Conservation (phyloP, 2,329 filamentous ascomycete genomes). For the Beauveria sp. region DNA sequence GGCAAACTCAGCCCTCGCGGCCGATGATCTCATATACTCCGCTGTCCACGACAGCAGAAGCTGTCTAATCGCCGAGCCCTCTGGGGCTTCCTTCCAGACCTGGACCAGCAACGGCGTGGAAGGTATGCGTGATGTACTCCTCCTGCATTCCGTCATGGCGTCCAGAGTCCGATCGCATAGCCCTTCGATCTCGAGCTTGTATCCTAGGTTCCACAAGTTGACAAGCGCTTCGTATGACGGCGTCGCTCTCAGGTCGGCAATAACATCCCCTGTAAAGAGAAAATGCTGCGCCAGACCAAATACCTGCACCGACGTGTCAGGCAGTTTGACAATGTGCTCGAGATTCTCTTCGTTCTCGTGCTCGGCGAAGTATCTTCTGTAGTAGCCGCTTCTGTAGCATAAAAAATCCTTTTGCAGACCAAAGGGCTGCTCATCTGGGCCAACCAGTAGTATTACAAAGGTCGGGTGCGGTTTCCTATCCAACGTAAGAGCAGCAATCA, state of each 20-base stretch:
- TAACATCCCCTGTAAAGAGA: constrained; percentile 43
- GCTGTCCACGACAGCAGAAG: constrained; percentile 55
- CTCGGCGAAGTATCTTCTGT: constrained; percentile 36
- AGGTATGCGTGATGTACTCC: constrained; percentile 46
- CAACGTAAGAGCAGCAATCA: not conserved
- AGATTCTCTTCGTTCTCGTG: constrained; percentile 29
- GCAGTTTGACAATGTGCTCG: constrained; percentile 43
- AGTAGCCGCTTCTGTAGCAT: constrained; percentile 42
- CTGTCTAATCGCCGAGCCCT: constrained; percentile 50
- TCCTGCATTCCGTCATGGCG: constrained; percentile 49
- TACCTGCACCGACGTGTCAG: constrained; percentile 38
- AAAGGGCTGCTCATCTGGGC: constrained; percentile 44
- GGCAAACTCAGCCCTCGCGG: constrained; percentile 49
- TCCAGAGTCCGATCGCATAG: constrained; percentile 49
- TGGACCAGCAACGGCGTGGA: constrained; percentile 50
- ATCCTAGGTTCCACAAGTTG: constrained; percentile 48
- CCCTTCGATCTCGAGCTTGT: constrained; percentile 43
- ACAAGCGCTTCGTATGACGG: constrained; percentile 49
- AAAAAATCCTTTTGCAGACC: constrained; percentile 53
- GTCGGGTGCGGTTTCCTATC: constrained; percentile 44
- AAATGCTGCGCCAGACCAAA: constrained; percentile 50
- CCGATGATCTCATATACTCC: constrained; percentile 54
- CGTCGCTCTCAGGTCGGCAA: constrained; percentile 31
- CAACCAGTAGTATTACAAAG: constrained; percentile 48
- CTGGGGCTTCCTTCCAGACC: constrained; percentile 55